A percentile compares a stretch with the other conserved stretches of the same genome.
Conservation (phyloP, 108 stramenopile species). For the Nannochloropsis gaditana region DNA sequence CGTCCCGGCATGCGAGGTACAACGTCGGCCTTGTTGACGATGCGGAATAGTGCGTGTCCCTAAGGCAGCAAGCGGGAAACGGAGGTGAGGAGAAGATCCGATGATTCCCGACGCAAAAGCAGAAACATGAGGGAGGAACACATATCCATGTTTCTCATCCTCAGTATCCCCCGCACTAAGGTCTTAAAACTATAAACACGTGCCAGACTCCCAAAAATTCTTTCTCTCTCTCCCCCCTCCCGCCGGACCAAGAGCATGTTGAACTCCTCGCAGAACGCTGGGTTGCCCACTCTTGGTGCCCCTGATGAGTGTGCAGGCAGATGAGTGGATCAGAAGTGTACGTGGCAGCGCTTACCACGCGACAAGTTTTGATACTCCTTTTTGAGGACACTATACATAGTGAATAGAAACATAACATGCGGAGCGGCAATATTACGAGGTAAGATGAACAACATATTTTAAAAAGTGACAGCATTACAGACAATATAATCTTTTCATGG, state of each 20-base stretch:
- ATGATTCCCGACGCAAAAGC: background rate
- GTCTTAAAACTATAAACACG: too few species aligned
- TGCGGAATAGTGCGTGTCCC: background rate
- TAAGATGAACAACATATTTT: too few species aligned
- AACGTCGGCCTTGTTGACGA: background rate
- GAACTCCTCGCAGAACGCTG: slow-evolving; percentile 3
- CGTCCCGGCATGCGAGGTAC: background rate
- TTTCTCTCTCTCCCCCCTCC: background rate
- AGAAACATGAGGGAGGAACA: too few species aligned
- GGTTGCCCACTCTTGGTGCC: background rate
- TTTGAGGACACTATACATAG: too few species aligned
- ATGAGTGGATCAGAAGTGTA: background rate
- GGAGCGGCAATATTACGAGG: too few species aligned
- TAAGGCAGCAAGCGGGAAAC: background rate
- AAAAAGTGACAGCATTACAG: too few species aligned
- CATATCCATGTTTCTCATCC: too few species aligned
- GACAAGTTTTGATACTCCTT: too few species aligned
- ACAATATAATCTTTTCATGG: too few species aligned
- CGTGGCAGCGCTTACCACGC: too few species aligned
- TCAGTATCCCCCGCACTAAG: too few species aligned
- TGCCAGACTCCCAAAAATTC: background rate
- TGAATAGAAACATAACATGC: too few species aligned
- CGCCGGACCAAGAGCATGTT: background rate
- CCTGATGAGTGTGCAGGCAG: background rate
- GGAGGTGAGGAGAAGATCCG: background rate